Base-by-base conservation (phyloP, 148 eudicot species). In the Chenopodium formosanum region DNA sequence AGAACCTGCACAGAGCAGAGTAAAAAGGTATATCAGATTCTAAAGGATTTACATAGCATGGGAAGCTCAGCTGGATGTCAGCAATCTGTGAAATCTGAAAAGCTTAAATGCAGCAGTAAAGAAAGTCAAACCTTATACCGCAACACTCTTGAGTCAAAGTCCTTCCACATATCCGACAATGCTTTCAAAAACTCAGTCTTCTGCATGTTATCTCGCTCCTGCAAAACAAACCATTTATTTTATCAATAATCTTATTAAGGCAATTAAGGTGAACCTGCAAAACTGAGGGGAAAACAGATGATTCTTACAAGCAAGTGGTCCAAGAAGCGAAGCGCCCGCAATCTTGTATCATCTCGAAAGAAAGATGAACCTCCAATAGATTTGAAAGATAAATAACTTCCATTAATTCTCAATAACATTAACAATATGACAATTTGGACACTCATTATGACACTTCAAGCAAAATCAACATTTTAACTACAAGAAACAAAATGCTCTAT, bases 151-250 rank as follows among this genome's bases (percentile, higher is more conserved):
- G 95, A 84, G 81, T 96, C 99, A 84, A 96, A 96, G 90, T 96
- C 99, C 75, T 96, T 96, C 99, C 99, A 96, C 99, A 96, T 94
- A 79, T 92, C 98, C 8, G 94, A 88, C 82, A 96, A 87, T 10
- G 99, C 99, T 87, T 94, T 96, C 53, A 96, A 79, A 83, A 96
- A 96, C 85, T 96, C 98, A 11, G 99, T 86, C 89, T 96, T 96
- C 80, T 96, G 99, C 95, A 94, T 96, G 90, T 96, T 96, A 77
- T 96, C 99, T 87, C 99, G 91, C 85, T 91, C 99, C 99, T 96
- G 88, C 74, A 85, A 79, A 75, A 48, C 65, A 62, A 46, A 82
- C 27, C 67, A 85, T 20, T 68, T 29, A 25, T 7, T 66, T 72
- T 22, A 80, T 48, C 44, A 50, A 50, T 11, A 50, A 50, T 13